These are phyloP conservation scores for Verticillium zaregamsianum DNA, from an alignment of 2,329 filamentous ascomycete species.

Conservation along the genomic window DNA sequence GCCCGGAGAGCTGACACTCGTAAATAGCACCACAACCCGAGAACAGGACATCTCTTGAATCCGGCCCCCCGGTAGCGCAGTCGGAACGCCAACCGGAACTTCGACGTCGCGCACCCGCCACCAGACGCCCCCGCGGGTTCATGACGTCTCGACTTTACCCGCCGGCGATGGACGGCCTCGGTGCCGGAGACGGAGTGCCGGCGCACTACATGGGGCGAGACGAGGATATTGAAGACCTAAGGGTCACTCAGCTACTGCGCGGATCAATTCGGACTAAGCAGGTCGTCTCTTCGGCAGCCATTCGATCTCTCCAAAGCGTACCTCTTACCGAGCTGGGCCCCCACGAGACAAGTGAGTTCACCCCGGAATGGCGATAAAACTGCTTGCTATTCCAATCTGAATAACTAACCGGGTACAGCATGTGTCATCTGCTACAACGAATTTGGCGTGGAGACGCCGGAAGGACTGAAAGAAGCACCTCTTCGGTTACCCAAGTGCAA, in stretches of 20 bases:
- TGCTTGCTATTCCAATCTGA: background rate
- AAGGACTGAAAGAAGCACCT: slow-evolving; percentile 53
- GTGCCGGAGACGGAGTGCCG: background rate
- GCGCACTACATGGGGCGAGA: background rate
- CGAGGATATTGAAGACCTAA: slow-evolving; percentile 17
- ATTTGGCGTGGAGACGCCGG: slow-evolving; percentile 51
- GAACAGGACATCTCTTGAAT: background rate
- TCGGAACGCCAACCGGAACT: background rate
- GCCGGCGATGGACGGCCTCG: background rate
- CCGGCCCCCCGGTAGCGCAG: background rate
- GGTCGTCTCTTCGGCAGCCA: slow-evolving; percentile 42
- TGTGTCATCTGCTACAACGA: slow-evolving; percentile 65
- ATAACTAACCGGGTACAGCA: slow-evolving; percentile 27
- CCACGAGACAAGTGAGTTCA: slow-evolving; percentile 41
- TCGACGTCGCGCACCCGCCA: slow-evolving; percentile 2
- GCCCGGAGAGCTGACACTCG: background rate
- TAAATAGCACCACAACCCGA: background rate
- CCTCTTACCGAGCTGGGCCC: slow-evolving; percentile 38
- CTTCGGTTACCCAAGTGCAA: slow-evolving; percentile 58
- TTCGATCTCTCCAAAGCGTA: slow-evolving; percentile 43
- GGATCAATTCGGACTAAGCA: slow-evolving; percentile 38
- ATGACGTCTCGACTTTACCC: background rate
- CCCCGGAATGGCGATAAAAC: background rate
- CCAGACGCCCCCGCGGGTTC: background rate
- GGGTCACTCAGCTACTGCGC: slow-evolving; percentile 41